Evolutionary conservation across 2,329 filamentous ascomycete genomes (phyloP).

Genomic region (Hypomyces rosellus): DNA sequence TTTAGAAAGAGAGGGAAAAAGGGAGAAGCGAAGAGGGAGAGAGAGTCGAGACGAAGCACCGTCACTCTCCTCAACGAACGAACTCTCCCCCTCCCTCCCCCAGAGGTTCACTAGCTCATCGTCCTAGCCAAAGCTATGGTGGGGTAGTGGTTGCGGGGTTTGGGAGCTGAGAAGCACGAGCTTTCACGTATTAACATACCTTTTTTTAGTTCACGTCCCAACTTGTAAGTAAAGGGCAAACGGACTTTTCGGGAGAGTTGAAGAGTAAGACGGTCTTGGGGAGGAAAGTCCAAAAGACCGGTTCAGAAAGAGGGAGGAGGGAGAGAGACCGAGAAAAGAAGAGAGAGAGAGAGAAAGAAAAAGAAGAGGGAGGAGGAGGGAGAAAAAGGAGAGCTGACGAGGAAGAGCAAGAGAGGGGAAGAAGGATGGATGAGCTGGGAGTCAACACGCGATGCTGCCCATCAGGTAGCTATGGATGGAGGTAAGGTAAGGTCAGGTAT

Average conservation of each 20-base stretch:
- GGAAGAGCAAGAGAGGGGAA: constrained; percentile 10
- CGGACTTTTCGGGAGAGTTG: background rate
- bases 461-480: background rate
- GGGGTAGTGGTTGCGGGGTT: constrained; percentile 10
- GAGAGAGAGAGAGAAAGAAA: too few relatives aligned
- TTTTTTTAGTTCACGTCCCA: too few relatives aligned
- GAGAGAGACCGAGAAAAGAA: background rate
- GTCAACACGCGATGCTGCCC: constrained; percentile 2
- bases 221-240: too few relatives aligned
- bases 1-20: background rate
- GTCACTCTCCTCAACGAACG: background rate
- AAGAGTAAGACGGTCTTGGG: background rate
- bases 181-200: background rate
- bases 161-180: constrained; percentile 5
- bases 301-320: constrained; percentile 5
- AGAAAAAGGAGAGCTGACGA: constrained; percentile 2
- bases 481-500: background rate
- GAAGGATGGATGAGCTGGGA: constrained; percentile 3
- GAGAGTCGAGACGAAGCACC: background rate
- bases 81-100: constrained; percentile 7
- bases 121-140: constrained; percentile 8
- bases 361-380: background rate
- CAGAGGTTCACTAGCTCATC: background rate
- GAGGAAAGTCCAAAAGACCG: background rate
- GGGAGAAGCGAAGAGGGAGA: background rate